Conservation (phyloP, 805 yeast genomes). For the Huiozyma naganishii region DNA sequence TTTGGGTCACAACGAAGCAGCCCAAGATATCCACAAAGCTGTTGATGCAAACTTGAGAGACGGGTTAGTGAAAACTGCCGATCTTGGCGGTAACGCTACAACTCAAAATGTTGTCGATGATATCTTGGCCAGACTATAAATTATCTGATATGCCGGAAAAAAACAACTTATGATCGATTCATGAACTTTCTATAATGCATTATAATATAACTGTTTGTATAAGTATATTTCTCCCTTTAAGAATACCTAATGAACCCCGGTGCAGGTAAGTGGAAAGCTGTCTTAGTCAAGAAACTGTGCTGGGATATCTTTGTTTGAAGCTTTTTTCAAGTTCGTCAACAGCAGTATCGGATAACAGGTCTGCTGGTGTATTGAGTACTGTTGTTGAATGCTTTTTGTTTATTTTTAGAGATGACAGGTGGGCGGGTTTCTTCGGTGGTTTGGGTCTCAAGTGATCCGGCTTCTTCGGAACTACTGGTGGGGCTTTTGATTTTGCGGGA, state of each 20-base stretch:
- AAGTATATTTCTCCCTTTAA: not conserved
- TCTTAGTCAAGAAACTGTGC: slow-evolving; percentile 30
- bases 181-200: not conserved
- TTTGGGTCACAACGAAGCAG: slow-evolving; percentile 82
- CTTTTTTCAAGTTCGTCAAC: slow-evolving; percentile 49
- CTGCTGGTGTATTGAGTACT: slow-evolving; percentile 4
- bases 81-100: slow-evolving; percentile 81
- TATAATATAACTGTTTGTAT: not conserved
- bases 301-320: slow-evolving; percentile 51
- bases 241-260: too few relatives aligned
- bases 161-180: not conserved
- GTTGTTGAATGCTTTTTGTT: not conserved
- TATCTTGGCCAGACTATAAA: slow-evolving; percentile 36
- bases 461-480: slow-evolving; percentile 40
- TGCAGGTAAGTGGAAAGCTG: too few relatives aligned
- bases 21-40: slow-evolving; percentile 85
- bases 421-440: slow-evolving; percentile 38
- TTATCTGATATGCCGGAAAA: not conserved
- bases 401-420: slow-evolving; percentile 2
- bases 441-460: slow-evolving; percentile 10
- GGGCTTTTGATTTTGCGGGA: slow-evolving; percentile 10
- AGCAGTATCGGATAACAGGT: slow-evolving; percentile 2
- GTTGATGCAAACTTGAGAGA: slow-evolving; percentile 87
- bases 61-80: slow-evolving; percentile 74
- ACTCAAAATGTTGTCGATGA: slow-evolving; percentile 85